Evolutionary conservation across 441 rosid genomes (phyloP), one percentile per base, ranked within the genome.

Genomic region (Euphorbia schlechtendalii): DNA sequence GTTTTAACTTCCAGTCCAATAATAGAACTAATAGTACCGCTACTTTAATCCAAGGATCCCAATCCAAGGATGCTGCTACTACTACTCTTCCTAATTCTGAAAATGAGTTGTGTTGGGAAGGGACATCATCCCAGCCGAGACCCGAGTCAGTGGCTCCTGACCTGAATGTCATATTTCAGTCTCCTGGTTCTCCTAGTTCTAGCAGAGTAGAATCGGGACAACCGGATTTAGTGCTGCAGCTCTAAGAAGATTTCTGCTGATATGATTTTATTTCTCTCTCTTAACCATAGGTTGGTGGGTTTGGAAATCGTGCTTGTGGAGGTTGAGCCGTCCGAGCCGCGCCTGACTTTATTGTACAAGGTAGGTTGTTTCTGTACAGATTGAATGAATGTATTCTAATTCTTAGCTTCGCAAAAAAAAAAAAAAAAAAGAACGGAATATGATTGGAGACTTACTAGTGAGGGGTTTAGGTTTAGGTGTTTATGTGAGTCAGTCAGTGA

Each of bases 191-290:
- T 2, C 78, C 81, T 20, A 67, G 68, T 64, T 71, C 79, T 45
- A 71, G 63, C 70, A 68, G 69, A 28, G 73, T 56, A 1, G 84
- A 75, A 69, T 68, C 77, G 25, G 75, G 76, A 62, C 83, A 81
- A 55, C 83, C 84, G 38, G 89, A 84, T 77, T 82, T 82, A 71
- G 86, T 78, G 61, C 74, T 80, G 81, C 86, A 84, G 74, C 85
- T 82, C 36, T 84, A 76, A 84, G 73, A 67, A 52, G 32, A 17
- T 69, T 15, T 18, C 55, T 54, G 51, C 41, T 54, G 8, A 56
- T 24, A 21, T 40, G 7, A 32, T 41, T 52, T 61, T 30, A n/a
- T n/a, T 22, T 66, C 59, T 64, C 64, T 41, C 21, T 51, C 22
- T 61, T 46, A 46, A n/a, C 20, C 34, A 34, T 57, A 59, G 72